Percentiles rank a stretch among this genome's conserved stretches.
These are phyloP conservation scores for Ustilago bromivora DNA, from an alignment of 1,284 basidiomycete genomes.

Conservation along the genomic window DNA sequence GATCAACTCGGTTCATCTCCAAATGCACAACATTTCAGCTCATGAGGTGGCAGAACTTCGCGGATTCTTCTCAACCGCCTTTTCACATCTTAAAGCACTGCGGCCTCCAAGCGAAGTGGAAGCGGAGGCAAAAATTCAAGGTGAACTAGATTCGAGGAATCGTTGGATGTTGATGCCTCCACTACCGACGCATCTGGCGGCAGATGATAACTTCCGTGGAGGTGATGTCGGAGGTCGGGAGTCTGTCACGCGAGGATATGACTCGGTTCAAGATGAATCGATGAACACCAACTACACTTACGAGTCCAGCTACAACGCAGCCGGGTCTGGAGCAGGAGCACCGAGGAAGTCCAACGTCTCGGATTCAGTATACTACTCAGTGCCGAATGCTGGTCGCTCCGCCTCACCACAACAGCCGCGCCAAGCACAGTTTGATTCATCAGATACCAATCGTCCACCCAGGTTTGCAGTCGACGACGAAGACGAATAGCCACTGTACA, in stretches of 20 bases:
- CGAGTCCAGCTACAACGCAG: constrained; percentile 2
- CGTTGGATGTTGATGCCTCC: constrained; percentile 16
- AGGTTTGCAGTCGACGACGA: constrained; percentile 39
- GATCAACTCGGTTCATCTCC: constrained; percentile 73
- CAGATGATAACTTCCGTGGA: background rate
- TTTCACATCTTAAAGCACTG: constrained; percentile 54
- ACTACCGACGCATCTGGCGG: constrained; percentile 7
- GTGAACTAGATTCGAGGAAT: constrained; percentile 19
- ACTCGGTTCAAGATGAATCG: constrained; percentile 15
- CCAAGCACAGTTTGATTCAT: constrained; percentile 5
- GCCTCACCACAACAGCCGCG: constrained; percentile 9
- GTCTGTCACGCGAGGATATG: background rate
- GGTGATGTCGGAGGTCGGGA: background rate
- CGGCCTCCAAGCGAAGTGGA: constrained; percentile 31
- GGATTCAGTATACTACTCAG: constrained; percentile 41
- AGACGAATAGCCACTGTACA: constrained; percentile 14
- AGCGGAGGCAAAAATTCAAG: constrained; percentile 25
- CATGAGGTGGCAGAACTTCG: constrained; percentile 66
- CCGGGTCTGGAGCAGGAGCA: background rate
- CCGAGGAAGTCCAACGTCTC: constrained; percentile 37
- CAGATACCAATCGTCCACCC: constrained; percentile 29
- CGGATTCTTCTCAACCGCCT: constrained; percentile 63
- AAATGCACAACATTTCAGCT: constrained; percentile 68
- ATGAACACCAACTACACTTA: constrained; percentile 8
- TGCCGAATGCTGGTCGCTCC: background rate